These are phyloP conservation scores for Encephalitozoon cuniculi DNA, from an alignment of 371 early-diverging fungal genomes.

Conservation along the genomic window DNA sequence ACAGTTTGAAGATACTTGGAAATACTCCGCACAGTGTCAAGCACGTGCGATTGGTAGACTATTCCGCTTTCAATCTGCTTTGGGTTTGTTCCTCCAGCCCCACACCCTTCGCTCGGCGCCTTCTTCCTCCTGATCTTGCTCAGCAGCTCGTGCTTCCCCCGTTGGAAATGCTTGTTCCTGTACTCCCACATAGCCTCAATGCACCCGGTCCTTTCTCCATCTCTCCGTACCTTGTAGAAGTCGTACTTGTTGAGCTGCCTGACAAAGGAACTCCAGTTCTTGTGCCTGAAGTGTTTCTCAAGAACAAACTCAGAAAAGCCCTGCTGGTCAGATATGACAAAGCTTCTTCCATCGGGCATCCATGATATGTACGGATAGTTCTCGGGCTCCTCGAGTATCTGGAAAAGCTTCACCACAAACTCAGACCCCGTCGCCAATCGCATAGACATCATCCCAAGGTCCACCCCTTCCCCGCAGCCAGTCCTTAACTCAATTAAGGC, in stretches of 20 bases:
- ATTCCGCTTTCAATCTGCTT: conserved; percentile 35
- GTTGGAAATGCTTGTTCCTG: conserved; percentile 55
- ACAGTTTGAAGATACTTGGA: conserved; percentile 54
- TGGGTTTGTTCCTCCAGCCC: not conserved
- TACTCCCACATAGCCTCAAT: conserved; percentile 56
- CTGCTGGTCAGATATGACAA: conserved; percentile 70
- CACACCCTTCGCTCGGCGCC: conserved; percentile 42
- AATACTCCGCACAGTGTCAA: conserved; percentile 45
- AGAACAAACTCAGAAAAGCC: conserved; percentile 69
- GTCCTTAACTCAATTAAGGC: not conserved
- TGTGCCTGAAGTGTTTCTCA: conserved; percentile 76
- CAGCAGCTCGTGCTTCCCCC: conserved; percentile 43
- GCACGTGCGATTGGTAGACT: conserved; percentile 49
- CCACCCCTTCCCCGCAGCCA: not conserved
- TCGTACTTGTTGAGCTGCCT: conserved; percentile 89
- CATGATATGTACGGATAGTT: conserved; percentile 62
- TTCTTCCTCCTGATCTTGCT: conserved; percentile 56
- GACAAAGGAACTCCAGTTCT: conserved; percentile 80
- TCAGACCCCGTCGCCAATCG: not conserved
- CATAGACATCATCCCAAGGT: not conserved
- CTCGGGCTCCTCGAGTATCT: conserved; percentile 52
- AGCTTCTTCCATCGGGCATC: conserved; percentile 69
- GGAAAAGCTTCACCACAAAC: conserved; percentile 59
- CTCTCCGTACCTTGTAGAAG: conserved; percentile 70
- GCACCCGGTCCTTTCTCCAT: conserved; percentile 29